A percentile compares a stretch with the other conserved stretches of the same genome.
Evolutionary conservation across 345 rosid genomes (phyloP).

Genomic region (Abelmoschus esculentus): DNA sequence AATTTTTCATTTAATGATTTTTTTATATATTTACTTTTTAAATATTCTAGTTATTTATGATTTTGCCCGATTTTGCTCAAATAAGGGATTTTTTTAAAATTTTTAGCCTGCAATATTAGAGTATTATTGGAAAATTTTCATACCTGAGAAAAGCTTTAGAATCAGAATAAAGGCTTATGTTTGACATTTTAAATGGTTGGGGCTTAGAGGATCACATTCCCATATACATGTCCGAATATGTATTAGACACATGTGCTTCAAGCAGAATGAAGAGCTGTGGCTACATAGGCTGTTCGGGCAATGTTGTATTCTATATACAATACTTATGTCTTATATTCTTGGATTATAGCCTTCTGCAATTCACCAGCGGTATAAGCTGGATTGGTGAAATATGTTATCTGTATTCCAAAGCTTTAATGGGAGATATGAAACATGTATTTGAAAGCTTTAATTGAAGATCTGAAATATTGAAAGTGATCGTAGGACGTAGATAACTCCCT

Average conservation of each 20-base stretch:
- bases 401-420: no score
- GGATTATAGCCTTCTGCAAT: no score
- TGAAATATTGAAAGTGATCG: no score
- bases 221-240: not conserved
- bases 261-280: no score
- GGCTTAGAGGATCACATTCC: not conserved
- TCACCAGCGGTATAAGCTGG: no score
- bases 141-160: conserved; percentile 5
- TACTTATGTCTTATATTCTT: no score
- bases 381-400: no score
- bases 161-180: conserved; percentile 6
- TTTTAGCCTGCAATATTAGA: conserved; percentile 2
- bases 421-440: no score
- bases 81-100: not conserved
- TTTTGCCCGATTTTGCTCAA: not conserved
- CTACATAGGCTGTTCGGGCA: no score
- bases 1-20: not conserved
- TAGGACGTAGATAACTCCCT: not conserved
- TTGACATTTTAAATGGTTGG: conserved; percentile 8
- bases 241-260: not conserved
- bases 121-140: not conserved
- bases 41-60: not conserved
- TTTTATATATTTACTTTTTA: no score
- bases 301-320: no score
- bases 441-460: not conserved